Evolutionary conservation across 306 rosid species (phyloP), one percentile per base, ranked within the genome.

Genomic region (Pterocarpus macrocarpus): DNA sequence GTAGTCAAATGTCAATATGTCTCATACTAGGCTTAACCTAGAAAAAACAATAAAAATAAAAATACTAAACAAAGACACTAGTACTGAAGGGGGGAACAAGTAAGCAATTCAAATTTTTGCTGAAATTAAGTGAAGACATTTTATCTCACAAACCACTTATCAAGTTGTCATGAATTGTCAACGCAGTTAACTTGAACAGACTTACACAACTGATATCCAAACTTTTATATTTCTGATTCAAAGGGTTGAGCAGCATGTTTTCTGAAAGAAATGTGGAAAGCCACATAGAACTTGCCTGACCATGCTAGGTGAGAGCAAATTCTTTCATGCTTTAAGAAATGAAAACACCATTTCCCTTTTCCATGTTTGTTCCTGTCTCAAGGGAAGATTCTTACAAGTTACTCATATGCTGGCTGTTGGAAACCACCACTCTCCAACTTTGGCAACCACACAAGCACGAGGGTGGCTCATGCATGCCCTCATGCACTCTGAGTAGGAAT

Each of bases 1-100:
- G 15, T 62, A 82, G 76, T 70, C 86, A 82, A 76, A 82, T 82
- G n/a, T 53, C 79, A 59, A 44, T 47, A 16, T 69, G 70, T 47
- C 70, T 63, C 28, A 22, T 4, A 41, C 64, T 59, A n/a, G 1
- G 47, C 64, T 34, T 70, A 17, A 16, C 34, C 7, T 13, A 6
- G 13, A 14, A 36, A 43, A 47, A 38, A 6, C 12, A 6, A 5
- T 45, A 50, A 39, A 65, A 6, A 44, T 14, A 32, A 64, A 2
- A 4, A 7, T 11, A 7, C 15, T 0, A 0, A 1, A 0, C 4
- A 6, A 45, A 43, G 6, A 62, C 2, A 33, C 0, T 11, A 0
- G 62, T 33, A 62, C 34, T 61, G 45, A 15, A 63, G 64, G 45
- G 30, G 8, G 2, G 28, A 49, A 32, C 11, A 34, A 11, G 10